phyloP scores from a whole-genome alignment of 306 rosid genomes.

The Psophocarpus tetragonolobus region DNA sequence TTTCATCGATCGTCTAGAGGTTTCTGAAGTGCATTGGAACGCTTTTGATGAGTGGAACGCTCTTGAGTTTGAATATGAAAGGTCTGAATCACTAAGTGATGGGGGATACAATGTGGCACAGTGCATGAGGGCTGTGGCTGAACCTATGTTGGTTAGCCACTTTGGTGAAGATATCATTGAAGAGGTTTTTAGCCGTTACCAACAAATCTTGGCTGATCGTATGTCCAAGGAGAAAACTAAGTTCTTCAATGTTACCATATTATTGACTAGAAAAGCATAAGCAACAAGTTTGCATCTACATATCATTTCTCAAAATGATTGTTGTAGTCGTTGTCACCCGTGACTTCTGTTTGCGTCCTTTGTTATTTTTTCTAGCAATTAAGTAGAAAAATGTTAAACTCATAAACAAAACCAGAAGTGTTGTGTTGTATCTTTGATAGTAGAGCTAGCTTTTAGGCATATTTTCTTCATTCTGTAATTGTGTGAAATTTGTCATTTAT shows the following conservation, averaged over 20 bases:
- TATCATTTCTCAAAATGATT: not conserved
- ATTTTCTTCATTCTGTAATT: too few species aligned
- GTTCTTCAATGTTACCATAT: conserved; percentile 26
- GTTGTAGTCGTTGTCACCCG: not conserved
- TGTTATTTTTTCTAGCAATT: not conserved
- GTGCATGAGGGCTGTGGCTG: conserved; percentile 47
- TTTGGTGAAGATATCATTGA: conserved; percentile 50
- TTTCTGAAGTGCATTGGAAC: conserved; percentile 42
- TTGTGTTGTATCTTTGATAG: not conserved
- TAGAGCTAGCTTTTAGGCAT: too few species aligned
- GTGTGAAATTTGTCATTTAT: not conserved
- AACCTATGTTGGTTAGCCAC: conserved; percentile 42
- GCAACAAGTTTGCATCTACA: not conserved
- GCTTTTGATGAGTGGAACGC: not conserved
- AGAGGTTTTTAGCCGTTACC: conserved; percentile 36
- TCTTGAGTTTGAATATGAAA: not conserved
- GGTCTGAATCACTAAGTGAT: not conserved
- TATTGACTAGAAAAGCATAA: conserved; percentile 26
- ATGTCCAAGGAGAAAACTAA: conserved; percentile 41
- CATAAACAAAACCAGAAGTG: not conserved
- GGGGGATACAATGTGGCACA: conserved; percentile 36
- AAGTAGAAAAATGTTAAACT: not conserved
- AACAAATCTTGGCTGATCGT: conserved; percentile 25
- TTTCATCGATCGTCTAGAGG: conserved; percentile 3
- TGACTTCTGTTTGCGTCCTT: not conserved